Base-by-base conservation (phyloP, 805 yeast species). In the Candida nemodendra region DNA sequence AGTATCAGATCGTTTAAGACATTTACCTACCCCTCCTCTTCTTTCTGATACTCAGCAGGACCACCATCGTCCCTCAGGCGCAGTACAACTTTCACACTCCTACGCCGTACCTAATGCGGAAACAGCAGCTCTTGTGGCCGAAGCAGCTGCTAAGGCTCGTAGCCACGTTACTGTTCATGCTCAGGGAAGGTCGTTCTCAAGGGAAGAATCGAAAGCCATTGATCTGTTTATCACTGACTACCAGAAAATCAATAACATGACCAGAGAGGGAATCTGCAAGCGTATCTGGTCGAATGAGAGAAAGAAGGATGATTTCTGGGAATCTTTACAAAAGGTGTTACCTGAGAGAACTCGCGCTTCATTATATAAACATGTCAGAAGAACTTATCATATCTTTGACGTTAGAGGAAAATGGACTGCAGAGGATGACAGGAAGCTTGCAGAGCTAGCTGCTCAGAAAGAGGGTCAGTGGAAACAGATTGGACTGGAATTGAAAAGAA, bases 291-390 rank as follows among this genome's bases (percentile, higher is more conserved):
- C 88, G 5, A 78, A 80, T 47, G 90, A 83, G 45, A 74, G 96
- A 19, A 79, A 79, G 46, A 88, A 86, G 63, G 97, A 91, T 61
- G 81, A 76, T 48, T 88, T 90, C 54, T 90, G 98, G 98, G 95
- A 85, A 45, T 69, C 76, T 16, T 66, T 91, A 16, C 82, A 89
- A 30, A 74, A 75, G 34, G 93, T 88, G 2, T 63, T 90, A 28
- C 96, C 96, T 1, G 76, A 82, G 48, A 72, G 98, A 56, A 81
- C 95, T 0, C 71, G 96, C 33, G 95, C 96, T 0, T 83, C 95
- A 2, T 78, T 91, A 6, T 91, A 91, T 64, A 91, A 91, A 59
- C 98, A 91, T 58, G 95, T 91, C 4, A 72, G 96, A 54, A 72
- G 98, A 54, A 78, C 85, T 37, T 91, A 88, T 56, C 96, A 91